Evolutionary conservation across 1,284 basidiomycete genomes (phyloP), one percentile per base, ranked within the genome.

Genomic region (Flammula alnicola): DNA sequence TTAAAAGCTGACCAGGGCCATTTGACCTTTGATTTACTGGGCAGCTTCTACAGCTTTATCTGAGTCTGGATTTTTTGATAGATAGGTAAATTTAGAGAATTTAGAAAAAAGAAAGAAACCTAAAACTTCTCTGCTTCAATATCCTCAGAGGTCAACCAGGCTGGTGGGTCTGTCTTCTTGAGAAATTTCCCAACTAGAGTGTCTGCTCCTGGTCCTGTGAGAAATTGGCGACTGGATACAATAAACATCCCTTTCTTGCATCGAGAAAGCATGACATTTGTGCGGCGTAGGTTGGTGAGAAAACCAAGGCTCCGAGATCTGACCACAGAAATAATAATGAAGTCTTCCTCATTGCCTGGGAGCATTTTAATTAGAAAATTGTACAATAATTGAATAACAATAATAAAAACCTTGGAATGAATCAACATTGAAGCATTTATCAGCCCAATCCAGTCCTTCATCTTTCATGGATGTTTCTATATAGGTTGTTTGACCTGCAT

Each of bases 161-260:
- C 32, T 8, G 39, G 32, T 22, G 32, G 33, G 6, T 33, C 40
- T 44, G 52, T 54, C 19, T 52, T 39, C 29, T 52, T 47, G n/a
- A 54, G 20, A 37, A 57, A 47, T 12, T 51, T 11, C 17, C 47
- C 53, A 42, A 51, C 49, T 32, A 58, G 46, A 33, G 57, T 52
- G 20, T 50, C 22, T 31, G 43, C 40, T 59, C 78, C 84, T 61
- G 64, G 60, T 16, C 75, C 75, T 19, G 58, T 55, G 30, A 89
- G 67, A 60, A 90, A 88, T 19, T 68, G 65, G 57, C 73, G 71
- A 53, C 73, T 84, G 19, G 83, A 75, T 43, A 81, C 72, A 57
- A 88, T 83, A 50, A 80, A 79, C 85, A 88, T 86, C 30, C 82
- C 81, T 38, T 69, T 75, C 64, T 83, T 85, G 73, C 83, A 87